phyloP scores from a whole-genome alignment of 345 rosid genomes.

The Rubroshorea leprosula region DNA sequence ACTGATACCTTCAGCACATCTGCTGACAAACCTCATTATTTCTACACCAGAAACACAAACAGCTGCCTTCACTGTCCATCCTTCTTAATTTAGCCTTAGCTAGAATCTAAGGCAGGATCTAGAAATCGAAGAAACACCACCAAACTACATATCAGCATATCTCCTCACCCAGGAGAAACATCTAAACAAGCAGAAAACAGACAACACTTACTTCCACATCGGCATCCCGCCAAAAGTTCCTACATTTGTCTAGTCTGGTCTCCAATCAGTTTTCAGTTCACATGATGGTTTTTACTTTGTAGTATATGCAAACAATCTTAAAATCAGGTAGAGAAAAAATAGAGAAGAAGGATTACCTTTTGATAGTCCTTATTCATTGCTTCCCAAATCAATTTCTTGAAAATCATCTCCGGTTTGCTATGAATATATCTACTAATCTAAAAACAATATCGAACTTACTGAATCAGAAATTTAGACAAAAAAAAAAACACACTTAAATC shows the following conservation, averaged over 20 bases:
- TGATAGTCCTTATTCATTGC: constrained; percentile 5
- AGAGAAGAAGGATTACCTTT: constrained; percentile 2
- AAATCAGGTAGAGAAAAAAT: background rate
- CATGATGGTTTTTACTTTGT: background rate
- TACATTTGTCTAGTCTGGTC: too few species aligned
- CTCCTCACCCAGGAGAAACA: background rate
- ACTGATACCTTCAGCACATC: constrained; percentile 11
- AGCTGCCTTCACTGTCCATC: background rate
- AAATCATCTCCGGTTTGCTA: constrained; percentile 13
- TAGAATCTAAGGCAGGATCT: background rate
- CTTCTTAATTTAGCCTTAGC: background rate
- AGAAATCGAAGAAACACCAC: background rate
- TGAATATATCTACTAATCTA: constrained; percentile 8
- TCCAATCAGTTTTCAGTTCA: background rate
- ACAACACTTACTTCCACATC: background rate
- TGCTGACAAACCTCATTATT: constrained; percentile 6
- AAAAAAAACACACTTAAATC: background rate
- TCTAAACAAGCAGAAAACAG: constrained; percentile 2
- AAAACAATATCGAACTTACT: background rate
- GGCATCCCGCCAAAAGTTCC: background rate
- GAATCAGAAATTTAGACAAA: background rate
- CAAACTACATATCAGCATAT: constrained; percentile 6
- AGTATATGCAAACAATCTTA: background rate
- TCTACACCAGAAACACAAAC: background rate
- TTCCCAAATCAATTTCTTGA: constrained; percentile 16